These are phyloP conservation scores for Quercus glauca DNA, from an alignment of 306 rosid species.

Conservation along the genomic window DNA sequence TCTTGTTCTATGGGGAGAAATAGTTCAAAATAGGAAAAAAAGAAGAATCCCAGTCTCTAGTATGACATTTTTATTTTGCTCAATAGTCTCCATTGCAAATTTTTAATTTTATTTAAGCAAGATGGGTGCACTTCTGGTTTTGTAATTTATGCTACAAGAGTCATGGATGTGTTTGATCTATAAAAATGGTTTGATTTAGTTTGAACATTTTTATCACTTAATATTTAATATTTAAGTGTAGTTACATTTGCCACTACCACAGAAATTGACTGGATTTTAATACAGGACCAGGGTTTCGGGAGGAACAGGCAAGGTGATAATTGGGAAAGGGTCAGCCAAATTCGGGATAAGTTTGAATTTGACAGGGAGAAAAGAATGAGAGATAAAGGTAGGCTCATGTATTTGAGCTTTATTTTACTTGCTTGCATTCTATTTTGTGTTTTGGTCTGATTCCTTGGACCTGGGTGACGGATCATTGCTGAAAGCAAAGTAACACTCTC, in stretches of 20 bases:
- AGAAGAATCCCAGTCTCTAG: not conserved
- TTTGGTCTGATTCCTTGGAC: not conserved
- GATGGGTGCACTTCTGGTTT: not conserved
- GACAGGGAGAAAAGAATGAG: constrained; percentile 90
- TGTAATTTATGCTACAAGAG: not conserved
- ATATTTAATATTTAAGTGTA: constrained; percentile 1
- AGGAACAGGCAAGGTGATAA: constrained; percentile 50
- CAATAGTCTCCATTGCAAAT: too few species aligned
- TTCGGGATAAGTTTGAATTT: constrained; percentile 89
- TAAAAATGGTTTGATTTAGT: not conserved
- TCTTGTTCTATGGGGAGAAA: not conserved
- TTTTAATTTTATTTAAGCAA: not conserved
- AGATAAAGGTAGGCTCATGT: constrained; percentile 71
- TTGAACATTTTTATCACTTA: constrained; percentile 5
- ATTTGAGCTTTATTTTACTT: not conserved
- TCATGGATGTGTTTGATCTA: not conserved
- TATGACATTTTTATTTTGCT: not conserved
- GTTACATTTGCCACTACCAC: not conserved
- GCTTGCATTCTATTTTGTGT: not conserved
- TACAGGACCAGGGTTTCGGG: constrained; percentile 62
- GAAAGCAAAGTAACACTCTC: not conserved
- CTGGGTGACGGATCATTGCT: not conserved
- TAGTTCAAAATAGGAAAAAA: not conserved
- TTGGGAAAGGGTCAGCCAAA: constrained; percentile 66
- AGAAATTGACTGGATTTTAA: constrained; percentile 29